Evolutionary conservation across 306 rosid species (phyloP), one percentile per base, ranked within the genome.

Genomic region (Quercus engelmannii): DNA sequence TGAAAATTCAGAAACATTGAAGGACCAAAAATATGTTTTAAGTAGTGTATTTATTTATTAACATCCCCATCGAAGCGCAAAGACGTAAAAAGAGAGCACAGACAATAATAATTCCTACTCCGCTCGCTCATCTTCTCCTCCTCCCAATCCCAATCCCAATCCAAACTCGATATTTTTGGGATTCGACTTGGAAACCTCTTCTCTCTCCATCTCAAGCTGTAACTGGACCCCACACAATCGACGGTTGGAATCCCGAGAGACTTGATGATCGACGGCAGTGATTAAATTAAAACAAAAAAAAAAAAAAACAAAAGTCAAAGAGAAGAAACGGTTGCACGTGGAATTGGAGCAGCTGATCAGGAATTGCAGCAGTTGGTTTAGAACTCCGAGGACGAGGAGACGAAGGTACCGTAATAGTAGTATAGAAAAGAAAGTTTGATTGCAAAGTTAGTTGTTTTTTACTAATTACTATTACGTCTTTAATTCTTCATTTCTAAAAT

Each of bases 301-400:
- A 35, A 38, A 0, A 0, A 38, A 38, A 2, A 7, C 0, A 8
- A 7, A 2, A 8, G 46, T 41, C 46, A 41, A 41, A 8, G 46
- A 41, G 12, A 41, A 41, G 46, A 8, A 0, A 41, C 46, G 46
- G 3, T 26, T 71, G 70, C 74, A 68, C 51, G 68, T 69, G 73
- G 28, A 74, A 70, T 74, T 83, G 72, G 58, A 67, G 35, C 76
- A 35, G 59, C 79, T 75, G 61, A 75, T 81, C 64, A 26, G 51
- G 5, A 31, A 73, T 79, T 76, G 79, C 64, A 49, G 5, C 54
- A 8, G 46, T 67, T 74, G 11, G n/a, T 26, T 28, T 35, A 17
- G 3, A 73, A 68, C 80, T 62, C 78, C 52, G 33, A 43, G 71
- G 2, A 1, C 43, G 10, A 38, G 46, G 46, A 8, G 46, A 41